Percentiles rank a stretch among this genome's conserved stretches.
Evolutionary conservation across 2,329 filamentous ascomycete genomes (phyloP).

Genomic region (Talaromyces sp.): DNA sequence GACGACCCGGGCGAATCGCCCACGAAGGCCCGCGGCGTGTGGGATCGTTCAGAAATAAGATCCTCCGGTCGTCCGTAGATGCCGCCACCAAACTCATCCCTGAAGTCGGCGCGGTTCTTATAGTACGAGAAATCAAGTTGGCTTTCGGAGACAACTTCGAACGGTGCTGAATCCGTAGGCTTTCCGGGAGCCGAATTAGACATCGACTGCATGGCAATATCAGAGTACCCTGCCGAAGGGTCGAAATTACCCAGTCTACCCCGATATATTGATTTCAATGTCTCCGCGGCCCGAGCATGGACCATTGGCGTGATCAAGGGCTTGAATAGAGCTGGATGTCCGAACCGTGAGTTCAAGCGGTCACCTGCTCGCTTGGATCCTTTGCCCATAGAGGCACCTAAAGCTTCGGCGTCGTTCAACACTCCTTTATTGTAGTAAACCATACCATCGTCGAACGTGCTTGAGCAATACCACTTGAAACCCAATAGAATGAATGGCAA

Average conservation of each 20-base stretch:
- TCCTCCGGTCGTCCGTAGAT: conserved; percentile 44
- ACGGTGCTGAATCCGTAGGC: conserved; percentile 55
- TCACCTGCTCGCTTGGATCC: conserved; percentile 45
- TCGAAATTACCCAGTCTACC: conserved; percentile 63
- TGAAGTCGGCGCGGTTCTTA: conserved; percentile 85
- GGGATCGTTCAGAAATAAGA: conserved; percentile 41
- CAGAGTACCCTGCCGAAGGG: conserved; percentile 54
- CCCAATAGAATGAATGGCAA: conserved; percentile 70
- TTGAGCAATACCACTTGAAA: conserved; percentile 83
- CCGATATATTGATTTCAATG: conserved; percentile 78
- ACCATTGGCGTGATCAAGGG: conserved; percentile 94
- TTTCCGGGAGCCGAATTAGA: conserved; percentile 55
- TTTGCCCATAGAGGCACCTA: conserved; percentile 29
- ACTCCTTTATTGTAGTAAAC: conserved; percentile 71
- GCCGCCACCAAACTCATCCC: conserved; percentile 77
- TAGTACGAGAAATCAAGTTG: conserved; percentile 87
- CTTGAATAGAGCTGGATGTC: conserved; percentile 84
- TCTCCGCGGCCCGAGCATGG: conserved; percentile 79
- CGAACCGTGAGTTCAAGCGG: conserved; percentile 72
- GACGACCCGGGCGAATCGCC: conserved; percentile 36
- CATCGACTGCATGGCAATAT: conserved; percentile 80
- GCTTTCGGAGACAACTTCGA: conserved; percentile 82
- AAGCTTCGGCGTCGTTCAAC: conserved; percentile 47
- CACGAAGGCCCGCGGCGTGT: conserved; percentile 37
- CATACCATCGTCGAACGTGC: conserved; percentile 70